Conservation (phyloP, 2,329 filamentous ascomycete species). For the Fonsecaea multimorphosa region DNA sequence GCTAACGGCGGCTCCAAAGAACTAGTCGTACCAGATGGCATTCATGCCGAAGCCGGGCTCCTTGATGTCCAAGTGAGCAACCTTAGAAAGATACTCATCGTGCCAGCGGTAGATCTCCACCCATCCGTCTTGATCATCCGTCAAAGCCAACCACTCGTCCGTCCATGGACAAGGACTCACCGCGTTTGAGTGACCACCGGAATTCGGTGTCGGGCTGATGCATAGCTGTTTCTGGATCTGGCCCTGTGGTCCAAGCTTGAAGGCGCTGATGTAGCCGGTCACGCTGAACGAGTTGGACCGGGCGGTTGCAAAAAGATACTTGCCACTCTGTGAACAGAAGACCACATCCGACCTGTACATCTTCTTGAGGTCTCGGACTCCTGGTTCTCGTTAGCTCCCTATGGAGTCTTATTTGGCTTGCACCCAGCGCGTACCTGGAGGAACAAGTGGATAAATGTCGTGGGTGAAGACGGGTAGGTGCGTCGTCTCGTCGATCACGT, state of each 20-base stretch:
- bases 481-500: slow-evolving; percentile 75
- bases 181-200: slow-evolving; percentile 86
- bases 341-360: slow-evolving; percentile 89
- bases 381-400: slow-evolving; percentile 12
- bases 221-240: slow-evolving; percentile 78
- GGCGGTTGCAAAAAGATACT: slow-evolving; percentile 84
- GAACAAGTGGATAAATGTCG: slow-evolving; percentile 77
- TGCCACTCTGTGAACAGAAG: slow-evolving; percentile 69
- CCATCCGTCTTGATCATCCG: slow-evolving; percentile 85
- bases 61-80: slow-evolving; percentile 76
- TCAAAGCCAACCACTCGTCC: slow-evolving; percentile 89
- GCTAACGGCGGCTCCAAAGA: background rate
- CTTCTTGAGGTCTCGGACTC: slow-evolving; percentile 50
- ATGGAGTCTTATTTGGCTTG: background rate
- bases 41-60: slow-evolving; percentile 97
- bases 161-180: slow-evolving; percentile 83
- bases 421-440: slow-evolving; percentile 65
- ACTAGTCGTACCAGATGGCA: slow-evolving; percentile 87
- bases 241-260: slow-evolving; percentile 71
- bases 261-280: slow-evolving; percentile 83
- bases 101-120: slow-evolving; percentile 88
- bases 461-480: slow-evolving; percentile 80
- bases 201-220: slow-evolving; percentile 82
- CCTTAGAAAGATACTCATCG: slow-evolving; percentile 77
- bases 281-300: slow-evolving; percentile 76